Evolutionary conservation across 208 protist species (phyloP), one percentile per base, ranked within the genome.

Genomic region (Leishmania braziliensis): DNA sequence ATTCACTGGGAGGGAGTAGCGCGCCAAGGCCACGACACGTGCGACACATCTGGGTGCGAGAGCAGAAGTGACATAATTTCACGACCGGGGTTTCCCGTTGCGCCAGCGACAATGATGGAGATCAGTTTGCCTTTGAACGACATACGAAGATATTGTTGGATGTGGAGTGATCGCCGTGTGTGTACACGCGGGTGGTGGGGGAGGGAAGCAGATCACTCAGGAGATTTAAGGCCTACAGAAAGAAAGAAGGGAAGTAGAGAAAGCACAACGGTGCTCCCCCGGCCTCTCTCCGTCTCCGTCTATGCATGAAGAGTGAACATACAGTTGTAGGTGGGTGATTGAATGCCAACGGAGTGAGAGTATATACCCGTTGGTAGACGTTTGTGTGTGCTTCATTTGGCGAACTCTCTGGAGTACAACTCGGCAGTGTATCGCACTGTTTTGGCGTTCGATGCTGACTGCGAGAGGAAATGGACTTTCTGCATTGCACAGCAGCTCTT

Each of bases 91-190:
- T 77, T 92, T 33, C 89, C 88, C 8, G 87, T 95, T 23, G 89
- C 90, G 23, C 90, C 89, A n/a, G 89, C 92, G 39, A 94, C 75
- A 36, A 93, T 88, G 18, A 94, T 87, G 43, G 90, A 93, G 1
- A 90, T 84, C 63, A 89, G 90, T 53, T 85, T 86, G 8, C 84
- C 87, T 63, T 93, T 92, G 2, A 83, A 68, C 0, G 74, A 76
- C 81, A 79, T 87, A 4, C 29, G 39, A 39, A 4, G 14, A 68
- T n/a, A 1, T 14, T 20, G 8, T 14, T 33, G 29, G 39, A 39
- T 39, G 62, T 68, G 29, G 62, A 20, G 8, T 68, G 62, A 33
- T n/a, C 62, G 2, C 62, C 62, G 29, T 68, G 29, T 43, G 29
- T 29, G 62, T 39, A 39, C 12, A 29, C 62, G 12, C 62, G 12